A percentile compares a stretch with the other conserved stretches of the same genome.
These are phyloP conservation scores for Cyberlindnera xylosilytica DNA, from an alignment of 805 yeast genomes.

Conservation along the genomic window DNA sequence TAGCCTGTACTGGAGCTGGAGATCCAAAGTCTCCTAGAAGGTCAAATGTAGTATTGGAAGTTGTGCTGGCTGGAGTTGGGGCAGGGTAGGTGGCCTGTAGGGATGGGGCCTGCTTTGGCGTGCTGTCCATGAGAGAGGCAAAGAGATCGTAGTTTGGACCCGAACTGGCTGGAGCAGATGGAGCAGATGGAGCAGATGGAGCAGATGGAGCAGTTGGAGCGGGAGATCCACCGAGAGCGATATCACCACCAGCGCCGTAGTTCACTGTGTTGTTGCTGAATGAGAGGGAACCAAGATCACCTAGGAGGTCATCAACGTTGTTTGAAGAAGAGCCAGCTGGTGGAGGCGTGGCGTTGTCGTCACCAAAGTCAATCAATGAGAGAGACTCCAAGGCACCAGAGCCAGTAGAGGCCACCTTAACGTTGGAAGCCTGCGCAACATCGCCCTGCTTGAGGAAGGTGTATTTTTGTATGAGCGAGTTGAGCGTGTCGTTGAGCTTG, in stretches of 20 bases:
- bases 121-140: slow-evolving; percentile 20
- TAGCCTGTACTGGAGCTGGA: slow-evolving; percentile 10
- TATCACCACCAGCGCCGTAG: slow-evolving; percentile 54
- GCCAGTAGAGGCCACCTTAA: slow-evolving; percentile 39
- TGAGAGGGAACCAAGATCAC: slow-evolving; percentile 65
- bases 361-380: slow-evolving; percentile 75
- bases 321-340: slow-evolving; percentile 18
- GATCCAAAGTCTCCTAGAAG: slow-evolving; percentile 22
- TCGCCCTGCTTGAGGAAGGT: slow-evolving; percentile 65
- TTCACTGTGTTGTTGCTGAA: slow-evolving; percentile 21
- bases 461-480: slow-evolving; percentile 64
- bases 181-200: no score
- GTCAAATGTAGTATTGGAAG: slow-evolving; percentile 17
- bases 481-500: slow-evolving; percentile 71
- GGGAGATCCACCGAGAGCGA: slow-evolving; percentile 34
- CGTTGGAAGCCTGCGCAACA: slow-evolving; percentile 46
- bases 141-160: slow-evolving; percentile 27
- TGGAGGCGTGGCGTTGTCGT: slow-evolving; percentile 28
- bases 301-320: slow-evolving; percentile 64
- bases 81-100: neutral
- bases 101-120: slow-evolving; percentile 21
- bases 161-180: no score
- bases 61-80: slow-evolving; percentile 1
- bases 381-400: slow-evolving; percentile 33
- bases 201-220: slow-evolving; percentile 31